Percentiles rank a stretch among this genome's conserved stretches.
Conservation (phyloP, 2,329 filamentous ascomycete species). For the Colletotrichum gigasporum region DNA sequence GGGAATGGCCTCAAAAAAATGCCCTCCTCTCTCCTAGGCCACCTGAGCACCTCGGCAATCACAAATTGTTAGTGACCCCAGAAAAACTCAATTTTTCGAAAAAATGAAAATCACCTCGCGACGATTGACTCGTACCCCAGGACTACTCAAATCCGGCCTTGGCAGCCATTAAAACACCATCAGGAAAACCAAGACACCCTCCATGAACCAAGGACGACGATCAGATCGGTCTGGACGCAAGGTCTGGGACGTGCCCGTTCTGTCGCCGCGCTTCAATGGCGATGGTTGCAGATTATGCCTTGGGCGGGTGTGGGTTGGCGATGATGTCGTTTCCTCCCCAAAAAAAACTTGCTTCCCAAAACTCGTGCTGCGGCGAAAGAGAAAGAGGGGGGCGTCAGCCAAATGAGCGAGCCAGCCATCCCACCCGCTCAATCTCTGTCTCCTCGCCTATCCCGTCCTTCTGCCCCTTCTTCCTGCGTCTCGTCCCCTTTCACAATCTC, state of each 20-base stretch:
- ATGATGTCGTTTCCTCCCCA: background rate
- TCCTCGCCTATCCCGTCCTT: background rate
- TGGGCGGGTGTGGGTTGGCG: background rate
- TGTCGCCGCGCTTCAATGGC: too few relatives aligned
- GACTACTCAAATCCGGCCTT: too few relatives aligned
- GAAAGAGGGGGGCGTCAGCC: background rate
- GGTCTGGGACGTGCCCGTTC: too few relatives aligned
- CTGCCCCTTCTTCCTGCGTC: background rate
- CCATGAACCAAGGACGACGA: background rate
- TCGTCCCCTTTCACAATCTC: too few relatives aligned
- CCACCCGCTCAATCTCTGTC: background rate
- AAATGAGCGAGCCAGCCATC: too few relatives aligned
- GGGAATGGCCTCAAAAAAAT: slow-evolving; percentile 26
- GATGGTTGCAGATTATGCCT: too few relatives aligned
- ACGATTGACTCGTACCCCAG: background rate
- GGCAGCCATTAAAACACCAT: too few relatives aligned
- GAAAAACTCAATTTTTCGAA: slow-evolving; percentile 11
- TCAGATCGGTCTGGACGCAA: too few relatives aligned
- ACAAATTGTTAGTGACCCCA: background rate
- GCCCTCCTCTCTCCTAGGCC: background rate
- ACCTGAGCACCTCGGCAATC: background rate
- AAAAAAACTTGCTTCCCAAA: slow-evolving; percentile 1
- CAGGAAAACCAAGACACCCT: background rate
- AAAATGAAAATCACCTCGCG: background rate
- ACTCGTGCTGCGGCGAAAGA: background rate